phyloP scores from a whole-genome alignment of 2,329 filamentous ascomycete species.

The Aspergillus pseudoviridinutans region DNA sequence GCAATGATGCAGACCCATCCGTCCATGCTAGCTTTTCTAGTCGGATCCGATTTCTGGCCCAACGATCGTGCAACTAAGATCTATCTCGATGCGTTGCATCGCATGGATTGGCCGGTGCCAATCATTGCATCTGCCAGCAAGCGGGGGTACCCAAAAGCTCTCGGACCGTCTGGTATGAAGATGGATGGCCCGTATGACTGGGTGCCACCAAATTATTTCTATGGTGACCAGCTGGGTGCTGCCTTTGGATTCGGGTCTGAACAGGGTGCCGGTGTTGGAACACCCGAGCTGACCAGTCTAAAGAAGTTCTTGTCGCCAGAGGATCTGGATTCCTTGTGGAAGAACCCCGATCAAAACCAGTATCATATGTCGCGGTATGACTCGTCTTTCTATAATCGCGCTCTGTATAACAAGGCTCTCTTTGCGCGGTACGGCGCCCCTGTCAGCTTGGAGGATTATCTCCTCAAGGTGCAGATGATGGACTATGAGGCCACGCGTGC shows the following conservation, averaged over 20 bases:
- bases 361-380: constrained; percentile 59
- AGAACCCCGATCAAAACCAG: constrained; percentile 46
- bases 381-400: constrained; percentile 54
- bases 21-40: constrained; percentile 54
- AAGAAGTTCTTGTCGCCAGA: constrained; percentile 49
- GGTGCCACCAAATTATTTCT: constrained; percentile 65
- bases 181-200: constrained; percentile 66
- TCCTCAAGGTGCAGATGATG: constrained; percentile 57
- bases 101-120: constrained; percentile 54
- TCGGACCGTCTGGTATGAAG: constrained; percentile 59
- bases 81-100: constrained; percentile 50
- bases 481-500: constrained; percentile 62
- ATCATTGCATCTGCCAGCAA: constrained; percentile 57
- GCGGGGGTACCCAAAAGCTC: constrained; percentile 48
- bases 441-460: constrained; percentile 52
- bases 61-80: constrained; percentile 53
- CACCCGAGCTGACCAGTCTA: constrained; percentile 54
- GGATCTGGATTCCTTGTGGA: constrained; percentile 57
- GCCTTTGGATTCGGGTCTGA: constrained; percentile 64
- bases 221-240: constrained; percentile 50
- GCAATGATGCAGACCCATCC: constrained; percentile 59
- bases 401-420: constrained; percentile 56
- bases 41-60: constrained; percentile 63
- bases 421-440: constrained; percentile 52
- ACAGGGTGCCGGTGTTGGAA: constrained; percentile 59